Evolutionary conservation across 192 early-diverging fungal species (phyloP).

Genomic region (Coemansia guatemalensis): DNA sequence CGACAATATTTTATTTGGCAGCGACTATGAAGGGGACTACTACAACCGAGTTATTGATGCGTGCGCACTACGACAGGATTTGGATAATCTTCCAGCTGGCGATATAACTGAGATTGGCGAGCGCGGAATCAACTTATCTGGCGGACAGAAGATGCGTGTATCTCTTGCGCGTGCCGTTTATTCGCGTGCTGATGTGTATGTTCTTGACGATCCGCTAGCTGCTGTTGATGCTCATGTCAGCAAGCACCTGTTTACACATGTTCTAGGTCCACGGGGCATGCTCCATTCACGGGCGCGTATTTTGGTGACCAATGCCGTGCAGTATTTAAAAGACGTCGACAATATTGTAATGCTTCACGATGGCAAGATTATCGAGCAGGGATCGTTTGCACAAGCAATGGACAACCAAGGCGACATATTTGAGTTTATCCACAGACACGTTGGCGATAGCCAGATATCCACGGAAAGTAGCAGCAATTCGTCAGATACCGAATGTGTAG

Average conservation of each 20-base stretch:
- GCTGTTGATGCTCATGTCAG: slow-evolving; percentile 66
- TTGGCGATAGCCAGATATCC: slow-evolving; percentile 6
- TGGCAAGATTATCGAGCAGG: slow-evolving; percentile 53
- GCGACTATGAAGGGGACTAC: slow-evolving; percentile 47
- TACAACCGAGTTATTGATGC: slow-evolving; percentile 59
- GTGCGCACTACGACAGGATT: slow-evolving; percentile 54
- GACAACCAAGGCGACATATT: slow-evolving; percentile 58
- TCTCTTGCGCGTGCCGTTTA: slow-evolving; percentile 65
- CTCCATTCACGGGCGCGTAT: slow-evolving; percentile 52
- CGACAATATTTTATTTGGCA: slow-evolving; percentile 68
- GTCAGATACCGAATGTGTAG: slow-evolving; percentile 19
- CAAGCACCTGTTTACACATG: slow-evolving; percentile 56
- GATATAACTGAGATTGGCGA: slow-evolving; percentile 61
- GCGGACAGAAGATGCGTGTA: slow-evolving; percentile 64
- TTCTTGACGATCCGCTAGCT: slow-evolving; percentile 69
- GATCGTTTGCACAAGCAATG: slow-evolving; percentile 66
- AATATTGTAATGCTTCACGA: slow-evolving; percentile 50
- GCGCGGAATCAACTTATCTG: slow-evolving; percentile 60
- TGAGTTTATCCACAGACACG: slow-evolving; percentile 48
- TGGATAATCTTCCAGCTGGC: slow-evolving; percentile 55
- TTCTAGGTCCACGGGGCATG: slow-evolving; percentile 47
- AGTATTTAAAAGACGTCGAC: slow-evolving; percentile 52
- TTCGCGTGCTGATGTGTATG: slow-evolving; percentile 58
- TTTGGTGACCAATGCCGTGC: slow-evolving; percentile 58
- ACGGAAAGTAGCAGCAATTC: slow-evolving; percentile 7